These are phyloP conservation scores for Saksenaea oblongispora DNA, from an alignment of 371 early-diverging fungal species.

Conservation along the genomic window DNA sequence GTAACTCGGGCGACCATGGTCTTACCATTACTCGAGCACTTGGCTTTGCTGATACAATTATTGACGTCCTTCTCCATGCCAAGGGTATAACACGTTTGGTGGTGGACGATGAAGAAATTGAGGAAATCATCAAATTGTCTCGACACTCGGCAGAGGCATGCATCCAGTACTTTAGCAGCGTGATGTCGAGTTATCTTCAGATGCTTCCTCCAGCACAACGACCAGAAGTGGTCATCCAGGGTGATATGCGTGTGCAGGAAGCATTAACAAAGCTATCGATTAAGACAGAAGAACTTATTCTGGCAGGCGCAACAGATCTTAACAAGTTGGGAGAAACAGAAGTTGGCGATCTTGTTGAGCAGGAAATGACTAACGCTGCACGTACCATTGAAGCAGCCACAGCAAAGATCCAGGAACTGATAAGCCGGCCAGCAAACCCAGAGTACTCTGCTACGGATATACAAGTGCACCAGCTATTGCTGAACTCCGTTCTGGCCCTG, in stretches of 20 bases:
- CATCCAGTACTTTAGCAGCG: constrained; percentile 81
- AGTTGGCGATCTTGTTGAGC: constrained; percentile 89
- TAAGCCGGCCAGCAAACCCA: constrained; percentile 75
- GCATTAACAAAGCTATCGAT: constrained; percentile 71
- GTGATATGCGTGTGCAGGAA: constrained; percentile 76
- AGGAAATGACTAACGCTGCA: constrained; percentile 92
- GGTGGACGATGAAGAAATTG: constrained; percentile 76
- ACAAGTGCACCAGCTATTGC: constrained; percentile 89
- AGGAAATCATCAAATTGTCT: constrained; percentile 76
- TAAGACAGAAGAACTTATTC: constrained; percentile 75
- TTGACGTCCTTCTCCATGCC: constrained; percentile 82
- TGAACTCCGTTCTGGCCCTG: constrained; percentile 89
- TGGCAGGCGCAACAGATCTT: constrained; percentile 67
- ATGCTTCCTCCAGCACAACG: constrained; percentile 71
- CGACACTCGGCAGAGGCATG: constrained; percentile 64
- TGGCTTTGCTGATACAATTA: constrained; percentile 79
- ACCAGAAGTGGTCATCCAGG: constrained; percentile 70
- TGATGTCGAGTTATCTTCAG: constrained; percentile 79
- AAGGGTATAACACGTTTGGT: constrained; percentile 91
- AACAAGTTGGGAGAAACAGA: constrained; percentile 77
- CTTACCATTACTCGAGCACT: constrained; percentile 84
- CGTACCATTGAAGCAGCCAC: constrained; percentile 92
- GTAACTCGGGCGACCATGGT: constrained; percentile 78
- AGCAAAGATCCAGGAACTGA: constrained; percentile 75
- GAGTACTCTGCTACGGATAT: constrained; percentile 73